Conservation (phyloP, 2,329 filamentous ascomycete genomes). For the Clonostachys byssicola region DNA sequence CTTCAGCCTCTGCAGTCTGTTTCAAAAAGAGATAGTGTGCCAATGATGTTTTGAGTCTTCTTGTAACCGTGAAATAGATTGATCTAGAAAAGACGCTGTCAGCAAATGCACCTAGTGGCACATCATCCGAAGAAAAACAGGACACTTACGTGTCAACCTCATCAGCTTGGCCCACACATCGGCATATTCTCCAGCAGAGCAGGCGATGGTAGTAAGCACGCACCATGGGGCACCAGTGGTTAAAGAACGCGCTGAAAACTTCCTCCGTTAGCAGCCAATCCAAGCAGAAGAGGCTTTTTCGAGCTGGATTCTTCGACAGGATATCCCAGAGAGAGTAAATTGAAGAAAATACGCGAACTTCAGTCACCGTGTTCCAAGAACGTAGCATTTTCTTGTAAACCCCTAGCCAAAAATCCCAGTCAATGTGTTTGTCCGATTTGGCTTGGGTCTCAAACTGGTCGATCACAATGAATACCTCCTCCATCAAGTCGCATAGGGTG, state of each 20-base stretch:
- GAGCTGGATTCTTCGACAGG: constrained; percentile 57
- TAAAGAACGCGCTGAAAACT: constrained; percentile 79
- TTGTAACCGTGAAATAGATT: constrained; percentile 64
- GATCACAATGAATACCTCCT: constrained; percentile 70
- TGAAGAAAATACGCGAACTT: constrained; percentile 80
- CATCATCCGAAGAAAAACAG: not conserved
- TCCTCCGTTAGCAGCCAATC: constrained; percentile 72
- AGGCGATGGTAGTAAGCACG: constrained; percentile 89
- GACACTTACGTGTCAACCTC: constrained; percentile 62
- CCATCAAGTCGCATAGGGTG: constrained; percentile 85
- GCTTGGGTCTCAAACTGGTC: constrained; percentile 39
- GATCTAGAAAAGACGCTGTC: constrained; percentile 40
- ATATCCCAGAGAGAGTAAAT: constrained; percentile 77
- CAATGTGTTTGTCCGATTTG: constrained; percentile 43
- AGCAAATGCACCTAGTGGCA: not conserved
- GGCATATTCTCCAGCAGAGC: constrained; percentile 82
- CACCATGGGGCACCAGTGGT: constrained; percentile 95
- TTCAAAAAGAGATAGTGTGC: constrained; percentile 75
- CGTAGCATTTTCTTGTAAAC: constrained; percentile 75
- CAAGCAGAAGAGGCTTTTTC: constrained; percentile 68
- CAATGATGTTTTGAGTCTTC: constrained; percentile 70
- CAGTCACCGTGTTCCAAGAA: constrained; percentile 85
- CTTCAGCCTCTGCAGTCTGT: constrained; percentile 55
- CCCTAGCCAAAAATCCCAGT: constrained; percentile 83
- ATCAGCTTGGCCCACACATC: constrained; percentile 64